Percentiles rank a stretch among this genome's conserved stretches.
Conservation (phyloP, 176 grass and related monocot genomes). For the Secale cereale region DNA sequence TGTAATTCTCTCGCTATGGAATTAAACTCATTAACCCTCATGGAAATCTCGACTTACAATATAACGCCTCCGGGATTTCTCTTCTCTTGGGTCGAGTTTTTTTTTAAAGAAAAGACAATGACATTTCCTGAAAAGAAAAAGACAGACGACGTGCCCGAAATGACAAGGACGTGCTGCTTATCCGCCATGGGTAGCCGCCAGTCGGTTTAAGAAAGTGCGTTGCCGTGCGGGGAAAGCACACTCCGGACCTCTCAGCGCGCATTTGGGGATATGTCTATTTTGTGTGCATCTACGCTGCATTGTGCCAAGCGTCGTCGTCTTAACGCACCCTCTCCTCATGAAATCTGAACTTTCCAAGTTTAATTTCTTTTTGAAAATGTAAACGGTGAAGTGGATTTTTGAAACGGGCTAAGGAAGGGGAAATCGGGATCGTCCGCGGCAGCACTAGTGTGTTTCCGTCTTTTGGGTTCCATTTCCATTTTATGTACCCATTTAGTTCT, state of each 20-base stretch:
- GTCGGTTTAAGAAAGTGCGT: not conserved
- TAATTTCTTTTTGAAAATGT: not conserved
- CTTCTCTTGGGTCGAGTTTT: no score
- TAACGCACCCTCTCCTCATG: not conserved
- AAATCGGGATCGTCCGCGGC: no score
- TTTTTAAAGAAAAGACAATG: no score
- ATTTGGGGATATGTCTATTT: not conserved
- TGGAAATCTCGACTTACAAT: no score
- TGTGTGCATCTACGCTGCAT: not conserved
- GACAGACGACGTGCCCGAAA: not conserved
- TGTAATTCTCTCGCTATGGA: no score
- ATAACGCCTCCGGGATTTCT: no score
- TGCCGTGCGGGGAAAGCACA: constrained; percentile 26
- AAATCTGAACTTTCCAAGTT: not conserved
- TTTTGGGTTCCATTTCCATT: not conserved
- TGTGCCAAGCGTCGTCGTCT: not conserved
- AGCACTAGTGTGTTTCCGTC: not conserved
- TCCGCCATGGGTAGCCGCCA: constrained; percentile 13
- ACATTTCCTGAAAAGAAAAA: not conserved
- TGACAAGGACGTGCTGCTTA: constrained; percentile 27
- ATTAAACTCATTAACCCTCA: no score
- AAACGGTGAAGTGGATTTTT: not conserved
- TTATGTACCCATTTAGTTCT: not conserved
- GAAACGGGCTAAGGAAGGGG: not conserved
- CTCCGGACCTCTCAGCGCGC: not conserved